A percentile compares a stretch with the other conserved stretches of the same genome.
These are phyloP conservation scores for Aegilops sharonensis DNA, from an alignment of 176 grass and related monocot species.

Conservation along the genomic window DNA sequence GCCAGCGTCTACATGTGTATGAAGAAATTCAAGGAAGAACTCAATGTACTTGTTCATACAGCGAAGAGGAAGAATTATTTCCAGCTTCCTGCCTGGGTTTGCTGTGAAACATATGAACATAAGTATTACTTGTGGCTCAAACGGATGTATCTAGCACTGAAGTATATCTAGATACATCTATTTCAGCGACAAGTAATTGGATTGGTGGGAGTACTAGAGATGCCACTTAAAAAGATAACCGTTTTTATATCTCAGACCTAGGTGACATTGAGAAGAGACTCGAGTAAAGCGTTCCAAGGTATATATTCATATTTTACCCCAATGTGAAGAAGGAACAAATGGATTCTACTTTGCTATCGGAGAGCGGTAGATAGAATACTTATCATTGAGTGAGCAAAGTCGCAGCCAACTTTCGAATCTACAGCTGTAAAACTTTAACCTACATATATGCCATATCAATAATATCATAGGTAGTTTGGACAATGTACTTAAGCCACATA, in stretches of 20 bases:
- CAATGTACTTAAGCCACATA: neutral
- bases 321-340: conserved; percentile 22
- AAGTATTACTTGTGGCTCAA: neutral
- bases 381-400: neutral
- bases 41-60: neutral
- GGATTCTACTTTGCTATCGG: neutral
- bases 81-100: neutral
- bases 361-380: conserved; percentile 12
- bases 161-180: no score
- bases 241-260: neutral
- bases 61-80: neutral
- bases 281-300: neutral
- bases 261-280: neutral
- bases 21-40: neutral
- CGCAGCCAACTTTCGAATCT: neutral
- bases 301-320: conserved; percentile 28
- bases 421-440: neutral
- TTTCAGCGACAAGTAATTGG: no score
- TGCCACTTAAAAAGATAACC: neutral
- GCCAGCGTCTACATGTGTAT: neutral
- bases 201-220: neutral
- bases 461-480: neutral
- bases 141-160: no score
- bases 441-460: neutral
- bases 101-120: neutral